Base-by-base conservation (phyloP, 2,329 filamentous ascomycete genomes). In the Camptophora hylomeconis region DNA sequence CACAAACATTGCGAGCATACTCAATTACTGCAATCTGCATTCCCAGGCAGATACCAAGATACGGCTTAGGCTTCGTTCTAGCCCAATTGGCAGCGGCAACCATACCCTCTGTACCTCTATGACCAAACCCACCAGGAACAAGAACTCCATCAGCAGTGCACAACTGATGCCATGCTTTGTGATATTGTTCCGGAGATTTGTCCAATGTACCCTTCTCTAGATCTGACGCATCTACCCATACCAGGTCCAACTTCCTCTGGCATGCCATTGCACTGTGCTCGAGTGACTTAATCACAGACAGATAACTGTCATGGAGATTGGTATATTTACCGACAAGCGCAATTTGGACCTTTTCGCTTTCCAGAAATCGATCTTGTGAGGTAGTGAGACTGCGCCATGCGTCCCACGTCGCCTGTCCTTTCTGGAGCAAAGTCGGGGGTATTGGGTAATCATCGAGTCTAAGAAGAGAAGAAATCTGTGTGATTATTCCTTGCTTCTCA, bases 1-100 rank as follows among this genome's bases (percentile, higher is more conserved):
- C 70, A 55, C 74, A 80, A 1, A 87, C 61, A 41, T 82, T 75
- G 22, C 84, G 74, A 2, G 84, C 83, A 44, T 74, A 82, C 54
- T 95, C 86, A 42, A 94, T 79, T 25, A 93, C 83, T 12, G 87
- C 84, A 25, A 93, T 69, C 53, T 95, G 89, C 75, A 93, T 83
- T 33, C 84, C 84, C 13, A 94, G 63, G 51, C 87, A 94, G 39
- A 95, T 79, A 35, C 89, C 89, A 1, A 95, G 67, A 57, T 79
- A 94, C 2, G 84, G 84, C 3, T 71, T 71, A 38, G 78, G 75
- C 45, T 83, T 75, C 41, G 79, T 77, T 32, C 89, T 75, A 2
- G 87, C 86, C 76, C 80, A 94, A 40, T 75, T 77, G n/a, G 80
- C 78, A 3, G 79, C 80, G 31, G 72, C 63, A 46, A 95, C 77